Conservation (phyloP, 2,329 filamentous ascomycete species). For the Sporothrix brasiliensis region DNA sequence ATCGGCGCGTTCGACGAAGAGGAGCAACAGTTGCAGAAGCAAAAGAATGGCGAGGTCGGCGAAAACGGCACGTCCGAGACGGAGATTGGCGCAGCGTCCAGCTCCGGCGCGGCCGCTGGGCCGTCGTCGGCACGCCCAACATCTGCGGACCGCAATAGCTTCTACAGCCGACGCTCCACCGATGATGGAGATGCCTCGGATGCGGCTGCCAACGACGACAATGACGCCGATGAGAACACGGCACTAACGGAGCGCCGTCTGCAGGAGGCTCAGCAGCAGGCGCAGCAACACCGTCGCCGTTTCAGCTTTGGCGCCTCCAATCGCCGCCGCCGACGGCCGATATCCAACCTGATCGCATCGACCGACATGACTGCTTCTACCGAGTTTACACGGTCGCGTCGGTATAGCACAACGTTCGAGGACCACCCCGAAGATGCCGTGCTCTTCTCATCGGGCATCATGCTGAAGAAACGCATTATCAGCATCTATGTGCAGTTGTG, state of each 20-base stretch:
- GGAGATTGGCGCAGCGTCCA: conserved; percentile 31
- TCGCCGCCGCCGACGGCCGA: conserved; percentile 19
- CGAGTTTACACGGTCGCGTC: conserved; percentile 61
- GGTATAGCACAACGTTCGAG: conserved; percentile 70
- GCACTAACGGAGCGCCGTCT: conserved; percentile 49
- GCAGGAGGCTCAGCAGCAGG: conserved; percentile 28
- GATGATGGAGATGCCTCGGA: conserved; percentile 62
- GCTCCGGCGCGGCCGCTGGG: background rate
- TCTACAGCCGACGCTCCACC: conserved; percentile 51
- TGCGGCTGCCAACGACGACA: conserved; percentile 48
- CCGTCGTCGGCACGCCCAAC: conserved; percentile 17
- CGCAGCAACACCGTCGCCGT: conserved; percentile 44
- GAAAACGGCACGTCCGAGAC: background rate
- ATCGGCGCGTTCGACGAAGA: conserved; percentile 69
- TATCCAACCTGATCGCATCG: conserved; percentile 45
- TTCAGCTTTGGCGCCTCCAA: conserved; percentile 40
- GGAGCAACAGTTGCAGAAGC: conserved; percentile 43
- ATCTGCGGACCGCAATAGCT: conserved; percentile 41
- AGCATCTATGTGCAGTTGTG: conserved; percentile 88
- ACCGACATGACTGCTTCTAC: conserved; percentile 64
- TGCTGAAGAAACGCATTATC: conserved; percentile 88
- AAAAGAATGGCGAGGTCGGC: conserved; percentile 12
- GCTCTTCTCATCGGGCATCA: conserved; percentile 69
- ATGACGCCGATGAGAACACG: conserved; percentile 59
- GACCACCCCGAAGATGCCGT: conserved; percentile 78